Conservation (phyloP, 164 flowering plant species). For the Vitis rotundifolia region DNA sequence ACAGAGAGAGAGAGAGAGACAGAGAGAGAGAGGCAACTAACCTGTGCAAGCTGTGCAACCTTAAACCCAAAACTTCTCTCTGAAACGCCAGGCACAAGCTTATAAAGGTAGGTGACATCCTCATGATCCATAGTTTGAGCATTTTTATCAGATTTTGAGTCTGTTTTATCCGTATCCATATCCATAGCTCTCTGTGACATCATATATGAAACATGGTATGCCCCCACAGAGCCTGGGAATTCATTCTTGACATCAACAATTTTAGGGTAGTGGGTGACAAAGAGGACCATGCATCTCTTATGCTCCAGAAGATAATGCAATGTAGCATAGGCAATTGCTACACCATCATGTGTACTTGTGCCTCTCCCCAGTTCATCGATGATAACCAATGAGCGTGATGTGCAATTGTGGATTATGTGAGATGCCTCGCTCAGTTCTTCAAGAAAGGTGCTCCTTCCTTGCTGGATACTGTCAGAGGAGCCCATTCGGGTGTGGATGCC, state of each 20-base stretch:
- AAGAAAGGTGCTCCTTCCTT: conserved; percentile 90
- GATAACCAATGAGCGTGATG: conserved; percentile 72
- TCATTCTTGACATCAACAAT: conserved; percentile 63
- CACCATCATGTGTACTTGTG: conserved; percentile 98
- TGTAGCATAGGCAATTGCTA: conserved; percentile 92
- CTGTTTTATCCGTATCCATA: background rate
- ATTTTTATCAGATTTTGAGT: conserved; percentile 12
- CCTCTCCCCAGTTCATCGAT: conserved; percentile 98
- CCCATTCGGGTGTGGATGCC: conserved; percentile 91
- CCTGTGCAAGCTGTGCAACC: conserved; percentile 98
- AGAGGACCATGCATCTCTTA: conserved; percentile 78
- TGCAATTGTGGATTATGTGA: conserved; percentile 61
- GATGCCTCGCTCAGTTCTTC: conserved; percentile 93
- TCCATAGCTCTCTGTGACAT: conserved; percentile 31
- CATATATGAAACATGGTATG: conserved; percentile 89
- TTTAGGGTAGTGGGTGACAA: conserved; percentile 95
- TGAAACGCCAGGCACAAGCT: conserved; percentile 76
- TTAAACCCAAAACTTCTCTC: conserved; percentile 91
- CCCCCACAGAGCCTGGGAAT: conserved; percentile 69
- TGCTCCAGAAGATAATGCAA: conserved; percentile 69
- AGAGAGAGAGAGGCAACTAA: conserved; percentile 13
- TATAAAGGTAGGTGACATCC: conserved; percentile 85
- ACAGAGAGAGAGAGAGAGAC: background rate
- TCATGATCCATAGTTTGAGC: conserved; percentile 15
- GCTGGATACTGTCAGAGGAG: conserved; percentile 86